A percentile compares a stretch with the other conserved stretches of the same genome.
Conservation (phyloP, 805 yeast species). For the Yamadazyma scolyti region DNA sequence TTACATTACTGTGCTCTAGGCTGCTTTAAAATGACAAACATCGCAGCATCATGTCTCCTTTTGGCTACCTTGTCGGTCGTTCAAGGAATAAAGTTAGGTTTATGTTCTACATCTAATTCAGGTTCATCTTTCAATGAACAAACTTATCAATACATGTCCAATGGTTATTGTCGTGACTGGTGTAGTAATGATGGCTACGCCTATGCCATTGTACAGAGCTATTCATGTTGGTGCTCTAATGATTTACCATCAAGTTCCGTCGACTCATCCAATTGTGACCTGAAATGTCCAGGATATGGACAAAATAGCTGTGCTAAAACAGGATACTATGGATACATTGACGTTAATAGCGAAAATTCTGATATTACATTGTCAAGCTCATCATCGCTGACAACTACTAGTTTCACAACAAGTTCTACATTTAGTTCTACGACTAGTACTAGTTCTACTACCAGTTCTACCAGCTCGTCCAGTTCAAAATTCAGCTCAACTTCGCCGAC, state of each 20-base stretch:
- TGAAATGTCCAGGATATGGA: slow-evolving; percentile 44
- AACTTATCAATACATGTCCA: slow-evolving; percentile 31
- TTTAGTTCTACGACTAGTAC: slow-evolving; percentile 16
- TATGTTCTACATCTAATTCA: slow-evolving; percentile 23
- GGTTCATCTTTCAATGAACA: slow-evolving; percentile 8
- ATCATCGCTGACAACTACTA: slow-evolving; percentile 5
- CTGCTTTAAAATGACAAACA: too few relatives aligned
- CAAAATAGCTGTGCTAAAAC: slow-evolving; percentile 39
- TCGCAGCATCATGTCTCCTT: too few relatives aligned
- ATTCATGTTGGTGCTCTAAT: slow-evolving; percentile 62
- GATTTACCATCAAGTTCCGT: slow-evolving; percentile 42
- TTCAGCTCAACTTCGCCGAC: slow-evolving; percentile 9
- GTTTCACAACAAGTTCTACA: slow-evolving; percentile 11
- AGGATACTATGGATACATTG: slow-evolving; percentile 54
- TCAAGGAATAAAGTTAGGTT: slow-evolving; percentile 10
- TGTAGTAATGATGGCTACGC: slow-evolving; percentile 43
- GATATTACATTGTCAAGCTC: slow-evolving; percentile 12
- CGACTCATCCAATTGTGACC: slow-evolving; percentile 27
- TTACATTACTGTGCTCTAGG: too few relatives aligned
- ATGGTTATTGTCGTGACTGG: slow-evolving; percentile 48
- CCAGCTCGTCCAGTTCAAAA: slow-evolving; percentile 14
- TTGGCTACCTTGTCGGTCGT: too few relatives aligned
- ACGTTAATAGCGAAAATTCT: slow-evolving; percentile 9
- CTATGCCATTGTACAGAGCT: slow-evolving; percentile 51
- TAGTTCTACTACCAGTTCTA: slow-evolving; percentile 15